These are phyloP conservation scores for Schizochytrium sp. DNA, from an alignment of 108 stramenopile species.

Conservation along the genomic window DNA sequence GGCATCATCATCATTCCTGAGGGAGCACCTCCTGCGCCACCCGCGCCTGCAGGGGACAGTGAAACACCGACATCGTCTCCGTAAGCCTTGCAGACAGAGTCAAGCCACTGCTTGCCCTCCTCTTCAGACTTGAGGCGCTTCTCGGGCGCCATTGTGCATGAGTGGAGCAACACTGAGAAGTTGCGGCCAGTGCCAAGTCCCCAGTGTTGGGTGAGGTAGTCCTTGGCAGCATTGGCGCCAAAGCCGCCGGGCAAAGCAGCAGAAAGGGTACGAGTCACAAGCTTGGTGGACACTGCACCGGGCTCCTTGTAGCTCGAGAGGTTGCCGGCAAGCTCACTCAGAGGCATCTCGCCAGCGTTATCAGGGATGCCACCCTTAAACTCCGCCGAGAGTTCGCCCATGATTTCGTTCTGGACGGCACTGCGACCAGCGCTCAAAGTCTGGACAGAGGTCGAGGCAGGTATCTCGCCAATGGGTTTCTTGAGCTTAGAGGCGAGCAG, in stretches of 20 bases:
- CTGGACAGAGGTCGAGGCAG: slow-evolving; percentile 3
- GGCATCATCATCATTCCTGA: slow-evolving; percentile 55
- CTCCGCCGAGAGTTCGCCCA: slow-evolving; percentile 61
- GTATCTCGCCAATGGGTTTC: slow-evolving; percentile 50
- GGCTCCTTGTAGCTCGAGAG: slow-evolving; percentile 26
- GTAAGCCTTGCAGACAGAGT: background rate
- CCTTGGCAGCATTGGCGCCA: background rate
- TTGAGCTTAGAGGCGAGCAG: slow-evolving; percentile 54
- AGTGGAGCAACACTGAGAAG: background rate
- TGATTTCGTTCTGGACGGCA: slow-evolving; percentile 64
- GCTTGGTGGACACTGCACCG: background rate
- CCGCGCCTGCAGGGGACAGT: background rate
- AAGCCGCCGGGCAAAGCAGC: slow-evolving; percentile 54
- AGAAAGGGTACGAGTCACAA: background rate
- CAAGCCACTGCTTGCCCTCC: slow-evolving; percentile 46
- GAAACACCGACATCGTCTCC: background rate
- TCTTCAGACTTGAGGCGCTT: background rate
- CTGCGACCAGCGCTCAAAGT: slow-evolving; percentile 54
- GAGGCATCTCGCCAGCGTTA: slow-evolving; percentile 49
- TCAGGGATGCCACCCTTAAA: slow-evolving; percentile 49
- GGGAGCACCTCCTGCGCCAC: background rate
- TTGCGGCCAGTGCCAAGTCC: slow-evolving; percentile 28
- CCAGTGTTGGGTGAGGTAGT: background rate
- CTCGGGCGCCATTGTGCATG: slow-evolving; percentile 1
- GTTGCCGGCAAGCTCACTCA: slow-evolving; percentile 26